Conservation (phyloP, 192 early-diverging fungal species). For the Mycoemilia scoparia region DNA sequence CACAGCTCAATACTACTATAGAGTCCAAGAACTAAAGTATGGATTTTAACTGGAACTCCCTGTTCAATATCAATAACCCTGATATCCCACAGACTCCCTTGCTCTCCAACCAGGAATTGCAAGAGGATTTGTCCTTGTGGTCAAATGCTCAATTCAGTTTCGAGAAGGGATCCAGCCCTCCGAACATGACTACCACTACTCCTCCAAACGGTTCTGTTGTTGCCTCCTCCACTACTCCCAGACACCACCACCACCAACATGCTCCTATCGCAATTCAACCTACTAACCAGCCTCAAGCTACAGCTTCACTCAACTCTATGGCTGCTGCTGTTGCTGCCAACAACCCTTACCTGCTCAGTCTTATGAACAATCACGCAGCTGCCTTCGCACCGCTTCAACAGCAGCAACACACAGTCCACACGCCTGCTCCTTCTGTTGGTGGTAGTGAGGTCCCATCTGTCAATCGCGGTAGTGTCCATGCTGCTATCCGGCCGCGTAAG, state of each 20-base stretch:
- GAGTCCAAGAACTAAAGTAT: too few species aligned
- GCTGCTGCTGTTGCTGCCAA: too few species aligned
- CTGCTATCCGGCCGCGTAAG: slow-evolving; percentile 8
- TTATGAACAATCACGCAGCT: neutral
- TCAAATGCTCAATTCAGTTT: slow-evolving; percentile 51
- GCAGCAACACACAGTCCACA: slow-evolving; percentile 1
- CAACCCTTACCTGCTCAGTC: neutral
- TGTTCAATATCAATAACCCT: too few species aligned
- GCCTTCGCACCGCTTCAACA: neutral
- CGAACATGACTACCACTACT: slow-evolving; percentile 1
- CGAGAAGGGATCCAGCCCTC: slow-evolving; percentile 22
- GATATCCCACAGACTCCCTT: slow-evolving; percentile 28
- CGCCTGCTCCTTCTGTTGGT: neutral
- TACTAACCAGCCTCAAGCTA: slow-evolving; percentile 1
- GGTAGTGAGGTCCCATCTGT: slow-evolving; percentile 7
- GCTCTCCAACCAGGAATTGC: slow-evolving; percentile 40
- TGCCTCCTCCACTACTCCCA: slow-evolving; percentile 2
- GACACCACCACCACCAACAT: slow-evolving; percentile 1
- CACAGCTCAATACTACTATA: too few species aligned
- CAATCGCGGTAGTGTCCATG: slow-evolving; percentile 1
- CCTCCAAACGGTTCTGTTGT: neutral
- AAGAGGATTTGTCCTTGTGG: slow-evolving; percentile 45
- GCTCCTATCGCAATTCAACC: neutral
- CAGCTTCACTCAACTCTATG: too few species aligned
- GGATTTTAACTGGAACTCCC: too few species aligned